Percentiles rank a stretch among this genome's conserved stretches.
These are phyloP conservation scores for Yarrowia sp. DNA, from an alignment of 805 yeast genomes.

Conservation along the genomic window DNA sequence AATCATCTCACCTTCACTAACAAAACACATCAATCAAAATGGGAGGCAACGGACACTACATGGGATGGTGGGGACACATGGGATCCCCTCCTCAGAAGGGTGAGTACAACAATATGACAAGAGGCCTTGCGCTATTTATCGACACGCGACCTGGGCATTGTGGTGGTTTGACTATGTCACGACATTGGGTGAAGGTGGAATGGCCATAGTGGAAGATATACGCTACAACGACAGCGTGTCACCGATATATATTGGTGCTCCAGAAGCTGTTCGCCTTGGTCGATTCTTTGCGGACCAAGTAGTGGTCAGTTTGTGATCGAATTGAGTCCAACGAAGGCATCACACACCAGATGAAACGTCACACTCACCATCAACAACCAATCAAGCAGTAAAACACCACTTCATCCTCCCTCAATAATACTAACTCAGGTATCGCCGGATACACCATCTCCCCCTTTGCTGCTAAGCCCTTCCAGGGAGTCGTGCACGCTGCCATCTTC, in stretches of 20 bases:
- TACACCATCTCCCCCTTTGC: conserved; percentile 93
- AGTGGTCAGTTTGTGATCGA: background rate
- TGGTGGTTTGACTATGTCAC: background rate
- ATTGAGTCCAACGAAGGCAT: background rate
- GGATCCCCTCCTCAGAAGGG: conserved; percentile 44
- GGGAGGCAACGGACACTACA: conserved; percentile 72
- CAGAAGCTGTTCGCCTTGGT: no score
- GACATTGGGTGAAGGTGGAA: background rate
- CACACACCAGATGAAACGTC: background rate
- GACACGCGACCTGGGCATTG: background rate
- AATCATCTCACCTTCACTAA: conserved; percentile 25
- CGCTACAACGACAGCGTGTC: background rate
- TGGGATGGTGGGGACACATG: conserved; percentile 98
- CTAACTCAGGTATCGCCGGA: conserved; percentile 46
- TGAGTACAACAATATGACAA: background rate
- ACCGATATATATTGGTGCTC: background rate
- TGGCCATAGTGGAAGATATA: background rate
- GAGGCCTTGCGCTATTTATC: background rate
- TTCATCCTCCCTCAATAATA: background rate
- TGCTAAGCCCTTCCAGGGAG: conserved; percentile 86
- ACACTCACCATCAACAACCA: background rate
- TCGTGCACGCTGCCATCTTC: conserved; percentile 79
- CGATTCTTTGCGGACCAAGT: no score
- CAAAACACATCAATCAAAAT: conserved; percentile 38
- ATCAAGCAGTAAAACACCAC: background rate